phyloP scores from a whole-genome alignment of 2,329 filamentous ascomycete genomes.

The Trichocomaceae sp. region DNA sequence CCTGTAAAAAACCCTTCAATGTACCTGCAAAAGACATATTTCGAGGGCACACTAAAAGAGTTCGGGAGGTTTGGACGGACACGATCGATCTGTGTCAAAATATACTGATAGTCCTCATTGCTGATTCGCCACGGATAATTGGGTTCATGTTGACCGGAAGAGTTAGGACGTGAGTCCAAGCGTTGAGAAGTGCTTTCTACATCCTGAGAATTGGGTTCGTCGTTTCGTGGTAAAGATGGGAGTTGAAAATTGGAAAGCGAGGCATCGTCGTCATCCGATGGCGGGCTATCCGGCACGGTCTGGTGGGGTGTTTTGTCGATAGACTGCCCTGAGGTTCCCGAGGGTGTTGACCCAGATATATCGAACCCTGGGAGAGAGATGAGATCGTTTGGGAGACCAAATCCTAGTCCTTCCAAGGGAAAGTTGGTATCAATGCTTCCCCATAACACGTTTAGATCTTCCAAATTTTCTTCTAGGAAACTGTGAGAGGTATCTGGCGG shows the following conservation, averaged over 20 bases:
- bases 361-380: slow-evolving; percentile 8
- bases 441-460: slow-evolving; percentile 9
- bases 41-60: slow-evolving; percentile 9
- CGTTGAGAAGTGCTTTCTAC: slow-evolving; percentile 1
- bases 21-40: slow-evolving; percentile 10
- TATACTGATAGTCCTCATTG: slow-evolving; percentile 5
- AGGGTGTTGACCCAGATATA: slow-evolving; percentile 7
- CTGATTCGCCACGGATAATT: slow-evolving; percentile 10
- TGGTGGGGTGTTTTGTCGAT: slow-evolving; percentile 1
- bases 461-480: slow-evolving; percentile 6
- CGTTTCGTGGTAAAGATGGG: slow-evolving; percentile 9
- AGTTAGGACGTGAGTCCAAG: slow-evolving; percentile 2
- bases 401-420: slow-evolving; percentile 7
- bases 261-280: slow-evolving; percentile 9
- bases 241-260: slow-evolving; percentile 11
- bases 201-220: slow-evolving; percentile 8
- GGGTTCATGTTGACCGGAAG: slow-evolving; percentile 5
- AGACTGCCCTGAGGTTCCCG: neutral
- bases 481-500: slow-evolving; percentile 1
- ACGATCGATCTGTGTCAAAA: slow-evolving; percentile 5
- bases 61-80: neutral
- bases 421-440: slow-evolving; percentile 5
- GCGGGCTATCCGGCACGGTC: slow-evolving; percentile 5
- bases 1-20: slow-evolving; percentile 11
- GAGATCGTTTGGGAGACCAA: slow-evolving; percentile 10